Conservation (phyloP, 192 early-diverging fungal genomes). For the Thamnidium elegans region DNA sequence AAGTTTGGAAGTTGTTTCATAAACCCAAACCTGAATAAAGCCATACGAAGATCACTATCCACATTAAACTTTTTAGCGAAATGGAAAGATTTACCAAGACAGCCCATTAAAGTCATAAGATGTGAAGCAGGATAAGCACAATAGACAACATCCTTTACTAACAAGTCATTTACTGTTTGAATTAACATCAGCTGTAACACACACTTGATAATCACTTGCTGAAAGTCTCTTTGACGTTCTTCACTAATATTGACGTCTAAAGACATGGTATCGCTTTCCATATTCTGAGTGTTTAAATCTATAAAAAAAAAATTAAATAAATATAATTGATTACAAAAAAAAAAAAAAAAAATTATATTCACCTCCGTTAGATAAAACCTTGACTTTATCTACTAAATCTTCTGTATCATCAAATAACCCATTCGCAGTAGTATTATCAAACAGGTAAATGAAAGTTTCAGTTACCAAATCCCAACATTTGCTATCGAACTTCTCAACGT, state of each 20-base stretch:
- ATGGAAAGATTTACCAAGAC: slow-evolving; percentile 72
- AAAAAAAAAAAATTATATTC: too few relatives aligned
- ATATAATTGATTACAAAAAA: neutral
- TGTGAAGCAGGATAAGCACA: slow-evolving; percentile 52
- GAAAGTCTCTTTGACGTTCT: slow-evolving; percentile 72
- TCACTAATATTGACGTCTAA: slow-evolving; percentile 27
- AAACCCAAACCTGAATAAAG: slow-evolving; percentile 70
- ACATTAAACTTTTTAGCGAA: slow-evolving; percentile 83
- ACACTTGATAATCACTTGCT: slow-evolving; percentile 86
- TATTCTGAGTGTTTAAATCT: slow-evolving; percentile 16
- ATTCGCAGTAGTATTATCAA: slow-evolving; percentile 77
- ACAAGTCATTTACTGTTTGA: slow-evolving; percentile 83
- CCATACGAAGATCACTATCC: slow-evolving; percentile 72
- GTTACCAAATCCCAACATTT: slow-evolving; percentile 74
- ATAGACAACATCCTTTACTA: slow-evolving; percentile 58
- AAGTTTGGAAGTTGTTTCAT: slow-evolving; percentile 90
- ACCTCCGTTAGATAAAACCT: neutral
- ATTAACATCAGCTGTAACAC: slow-evolving; percentile 85
- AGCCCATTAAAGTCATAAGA: slow-evolving; percentile 75
- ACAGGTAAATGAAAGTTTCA: slow-evolving; percentile 65
- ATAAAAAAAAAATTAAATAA: neutral
- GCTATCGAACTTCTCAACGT: slow-evolving; percentile 69
- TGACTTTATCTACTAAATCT: slow-evolving; percentile 31
- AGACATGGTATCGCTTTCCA: slow-evolving; percentile 5
- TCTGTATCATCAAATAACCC: slow-evolving; percentile 59